A percentile compares a stretch with the other conserved stretches of the same genome.
Evolutionary conservation across 108 stramenopile genomes (phyloP).

Genomic region (Ochromonas danica): DNA sequence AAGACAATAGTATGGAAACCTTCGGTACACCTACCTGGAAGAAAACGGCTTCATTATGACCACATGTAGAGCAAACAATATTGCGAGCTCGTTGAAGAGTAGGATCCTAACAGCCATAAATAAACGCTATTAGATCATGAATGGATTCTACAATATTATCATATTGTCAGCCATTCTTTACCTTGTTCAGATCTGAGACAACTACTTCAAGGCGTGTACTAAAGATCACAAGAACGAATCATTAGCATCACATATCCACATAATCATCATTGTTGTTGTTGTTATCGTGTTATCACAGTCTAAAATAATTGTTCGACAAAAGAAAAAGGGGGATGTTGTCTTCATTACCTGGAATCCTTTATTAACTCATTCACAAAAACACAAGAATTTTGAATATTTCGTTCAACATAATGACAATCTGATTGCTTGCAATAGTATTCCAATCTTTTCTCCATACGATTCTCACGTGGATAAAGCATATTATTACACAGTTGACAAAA

Average conservation of each 20-base stretch:
- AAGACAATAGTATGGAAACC: not conserved
- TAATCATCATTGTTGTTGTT: not conserved
- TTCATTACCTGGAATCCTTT: constrained; percentile 6
- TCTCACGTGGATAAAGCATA: constrained; percentile 13
- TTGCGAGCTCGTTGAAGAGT: not conserved
- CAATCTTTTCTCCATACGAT: not conserved
- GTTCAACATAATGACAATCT: not conserved
- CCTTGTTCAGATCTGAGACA: not conserved
- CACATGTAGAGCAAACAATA: not conserved
- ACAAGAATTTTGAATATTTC: not conserved
- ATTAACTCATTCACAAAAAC: constrained; percentile 1
- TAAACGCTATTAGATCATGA: not conserved
- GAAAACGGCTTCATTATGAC: constrained; percentile 29
- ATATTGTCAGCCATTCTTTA: not conserved
- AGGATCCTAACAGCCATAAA: not conserved
- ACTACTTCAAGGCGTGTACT: constrained; percentile 24
- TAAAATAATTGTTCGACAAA: not conserved
- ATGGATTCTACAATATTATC: not conserved
- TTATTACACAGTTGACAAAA: constrained; percentile 8
- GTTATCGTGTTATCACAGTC: not conserved
- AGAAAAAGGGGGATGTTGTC: not conserved
- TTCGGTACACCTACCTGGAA: not conserved
- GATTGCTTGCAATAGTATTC: not conserved
- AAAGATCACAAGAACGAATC: not conserved
- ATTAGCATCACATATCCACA: not conserved